Base-by-base conservation (phyloP, 192 early-diverging fungal genomes). In the Gamsiella multidivaricata region DNA sequence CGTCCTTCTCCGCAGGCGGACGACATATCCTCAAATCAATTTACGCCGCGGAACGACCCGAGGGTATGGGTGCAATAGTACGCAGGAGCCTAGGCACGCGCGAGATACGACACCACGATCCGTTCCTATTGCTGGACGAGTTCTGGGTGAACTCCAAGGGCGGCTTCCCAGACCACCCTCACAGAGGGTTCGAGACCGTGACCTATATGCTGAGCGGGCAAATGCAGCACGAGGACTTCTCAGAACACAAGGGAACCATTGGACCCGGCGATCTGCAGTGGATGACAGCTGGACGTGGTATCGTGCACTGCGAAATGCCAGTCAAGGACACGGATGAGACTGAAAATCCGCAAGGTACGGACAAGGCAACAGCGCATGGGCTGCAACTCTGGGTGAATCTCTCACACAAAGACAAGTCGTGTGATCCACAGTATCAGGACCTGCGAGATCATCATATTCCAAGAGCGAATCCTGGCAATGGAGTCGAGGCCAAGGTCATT, bases 41-140 rank as follows among this genome's bases (percentile, higher is more conserved):
- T 32, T 71, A 84, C 50, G 83, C 86, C 10, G 60, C 60, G 25
- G 84, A 84, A 50, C 83, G 88, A 76, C 81, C 85, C 52, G 96
- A 96, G 70, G 95, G 95, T 23, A 91, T 84, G 32, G 96, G 95
- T 22, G 93, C 94, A 28, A 84, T 82, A 32, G 94, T 98, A 18
- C 91, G 91, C 36, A 87, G 96, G 7, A 84, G 86, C 8, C 90
- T 98, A 31, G 92, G 91, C 18, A 88, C 85, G 1, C 81, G 68
- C 46, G 59, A 81, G 10, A 84, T 93, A 28, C 83, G 89, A 43
- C 89, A 92, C 54, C 85, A 94, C 41, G 96, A 97, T 68, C 96
- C 96, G 5, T 96, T 98, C 83, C 82, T 96, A 34, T 90, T 96
- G 89, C 87, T 96, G 33, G 96, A 98, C 75, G 82, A 87, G 49